Base-by-base conservation (phyloP, 305 asterid species). In the Plantago coronopus region DNA sequence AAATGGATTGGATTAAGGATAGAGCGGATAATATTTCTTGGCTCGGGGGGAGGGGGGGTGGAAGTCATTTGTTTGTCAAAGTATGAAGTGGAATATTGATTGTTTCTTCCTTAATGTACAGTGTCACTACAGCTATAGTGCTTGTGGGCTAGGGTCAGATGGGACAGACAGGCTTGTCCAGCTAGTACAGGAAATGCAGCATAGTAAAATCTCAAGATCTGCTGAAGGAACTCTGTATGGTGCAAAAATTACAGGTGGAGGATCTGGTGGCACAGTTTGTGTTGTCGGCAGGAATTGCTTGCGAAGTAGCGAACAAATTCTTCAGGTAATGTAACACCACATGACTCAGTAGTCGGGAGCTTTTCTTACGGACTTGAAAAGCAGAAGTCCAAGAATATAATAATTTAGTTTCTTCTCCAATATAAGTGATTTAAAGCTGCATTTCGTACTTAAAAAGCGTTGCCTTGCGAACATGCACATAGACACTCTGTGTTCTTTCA, bases 51-150 rank as follows among this genome's bases (percentile, higher is more conserved):
- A 29, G 7, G 7, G 37, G 1, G 7, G 7, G 7, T 5, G 7
- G 0, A 5, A 29, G 7, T 5, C 1, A 29, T 29, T 29, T 29
- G 37, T 7, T 10, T 48, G n/a, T 29, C 43, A 31, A 38, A 19
- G 17, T 49, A 38, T 64, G 19, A 61, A 47, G 57, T 19, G 19
- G 44, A 21, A 50, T 50, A 20, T 19, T 12, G 22, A 20, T 3
- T 13, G 22, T 48, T 49, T 20, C 10, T 7, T 13, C 23, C 10
- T 14, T 31, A 22, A 18, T 57, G 31, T 50, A 69, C 84, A 93
- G 99, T 93, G 99, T 81, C 99, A 93, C 81, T 89, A 74, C 67
- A 93, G 97, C 61, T 93, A 93, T 68, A 74, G 96, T 62, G 91
- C 95, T 15, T 93, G 99, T 75, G 97, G 91, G 38, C 86, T 93